Evolutionary conservation across 2,329 filamentous ascomycete genomes (phyloP).

Genomic region (Colletotrichum scovillei): DNA sequence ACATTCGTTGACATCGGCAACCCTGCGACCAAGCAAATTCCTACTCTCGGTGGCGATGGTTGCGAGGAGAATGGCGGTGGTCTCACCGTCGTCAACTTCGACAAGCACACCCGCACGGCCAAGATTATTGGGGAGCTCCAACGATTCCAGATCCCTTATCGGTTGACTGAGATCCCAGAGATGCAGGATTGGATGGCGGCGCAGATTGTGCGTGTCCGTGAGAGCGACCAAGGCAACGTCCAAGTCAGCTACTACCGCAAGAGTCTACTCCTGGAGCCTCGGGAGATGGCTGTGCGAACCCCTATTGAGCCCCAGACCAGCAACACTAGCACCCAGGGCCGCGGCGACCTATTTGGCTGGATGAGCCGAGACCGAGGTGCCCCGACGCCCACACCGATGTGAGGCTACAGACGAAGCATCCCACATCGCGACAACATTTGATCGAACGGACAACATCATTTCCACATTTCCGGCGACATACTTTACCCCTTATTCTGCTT

Average conservation of each 20-base stretch:
- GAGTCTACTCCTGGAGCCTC: constrained; percentile 84
- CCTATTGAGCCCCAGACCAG: constrained; percentile 42
- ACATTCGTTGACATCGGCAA: constrained; percentile 98
- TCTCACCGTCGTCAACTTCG: constrained; percentile 92
- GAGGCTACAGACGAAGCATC: neutral
- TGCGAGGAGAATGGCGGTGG: constrained; percentile 71
- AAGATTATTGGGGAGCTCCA: constrained; percentile 97
- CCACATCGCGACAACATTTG: constrained; percentile 10
- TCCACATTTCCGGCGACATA: constrained; percentile 24
- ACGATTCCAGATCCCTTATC: constrained; percentile 94
- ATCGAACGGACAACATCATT: constrained; percentile 23
- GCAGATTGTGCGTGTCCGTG: constrained; percentile 82
- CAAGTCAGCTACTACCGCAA: constrained; percentile 80
- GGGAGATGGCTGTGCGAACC: constrained; percentile 58
- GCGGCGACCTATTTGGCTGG: constrained; percentile 61
- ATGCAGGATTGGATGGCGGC: constrained; percentile 93
- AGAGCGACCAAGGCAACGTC: constrained; percentile 65
- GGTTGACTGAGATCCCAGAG: constrained; percentile 83
- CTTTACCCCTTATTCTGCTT: constrained; percentile 35
- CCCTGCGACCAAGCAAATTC: constrained; percentile 82
- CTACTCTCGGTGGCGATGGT: constrained; percentile 55
- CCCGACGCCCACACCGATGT: constrained; percentile 28
- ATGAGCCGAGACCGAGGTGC: constrained; percentile 59
- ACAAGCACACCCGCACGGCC: constrained; percentile 94
- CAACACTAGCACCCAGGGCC: constrained; percentile 40